Evolutionary conservation across 257 asterid genomes (phyloP).

Genomic region (Leonotis leonurus): DNA sequence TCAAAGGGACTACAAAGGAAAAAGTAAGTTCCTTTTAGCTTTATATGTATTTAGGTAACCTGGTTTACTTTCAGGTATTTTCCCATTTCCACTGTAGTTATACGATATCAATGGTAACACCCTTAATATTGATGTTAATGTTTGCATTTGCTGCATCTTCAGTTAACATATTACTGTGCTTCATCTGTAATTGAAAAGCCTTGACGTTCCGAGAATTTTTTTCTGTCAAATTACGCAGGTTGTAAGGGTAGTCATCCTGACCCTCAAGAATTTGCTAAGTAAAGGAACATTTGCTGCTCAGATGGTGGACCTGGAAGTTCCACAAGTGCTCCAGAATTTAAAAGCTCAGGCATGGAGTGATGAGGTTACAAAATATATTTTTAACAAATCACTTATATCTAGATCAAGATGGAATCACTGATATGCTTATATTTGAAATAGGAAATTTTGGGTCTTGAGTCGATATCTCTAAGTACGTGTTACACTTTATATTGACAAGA

Average conservation of each 20-base stretch:
- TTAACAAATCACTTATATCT: neutral
- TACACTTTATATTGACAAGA: neutral
- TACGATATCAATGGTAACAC: too few species aligned
- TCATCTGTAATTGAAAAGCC: neutral
- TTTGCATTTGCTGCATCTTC: too few species aligned
- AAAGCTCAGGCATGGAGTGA: constrained; percentile 98
- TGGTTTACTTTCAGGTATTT: constrained; percentile 10
- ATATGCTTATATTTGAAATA: neutral
- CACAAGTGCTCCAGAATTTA: constrained; percentile 73
- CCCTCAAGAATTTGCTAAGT: constrained; percentile 67
- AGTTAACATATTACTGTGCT: neutral
- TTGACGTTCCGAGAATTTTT: constrained; percentile 1
- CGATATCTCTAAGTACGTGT: neutral
- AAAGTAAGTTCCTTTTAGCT: constrained; percentile 40
- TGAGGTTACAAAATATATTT: constrained; percentile 48
- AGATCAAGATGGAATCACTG: neutral
- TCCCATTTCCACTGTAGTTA: neutral
- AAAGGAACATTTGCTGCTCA: constrained; percentile 80
- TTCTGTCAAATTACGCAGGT: constrained; percentile 43
- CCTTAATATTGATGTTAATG: too few species aligned
- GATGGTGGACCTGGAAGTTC: constrained; percentile 77
- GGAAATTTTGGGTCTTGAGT: neutral
- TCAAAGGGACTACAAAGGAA: constrained; percentile 88
- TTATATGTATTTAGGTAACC: neutral
- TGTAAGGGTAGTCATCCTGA: constrained; percentile 81